Evolutionary conservation across 1,139 yeast species (phyloP).

Genomic region (Geotrichum fermentans): DNA sequence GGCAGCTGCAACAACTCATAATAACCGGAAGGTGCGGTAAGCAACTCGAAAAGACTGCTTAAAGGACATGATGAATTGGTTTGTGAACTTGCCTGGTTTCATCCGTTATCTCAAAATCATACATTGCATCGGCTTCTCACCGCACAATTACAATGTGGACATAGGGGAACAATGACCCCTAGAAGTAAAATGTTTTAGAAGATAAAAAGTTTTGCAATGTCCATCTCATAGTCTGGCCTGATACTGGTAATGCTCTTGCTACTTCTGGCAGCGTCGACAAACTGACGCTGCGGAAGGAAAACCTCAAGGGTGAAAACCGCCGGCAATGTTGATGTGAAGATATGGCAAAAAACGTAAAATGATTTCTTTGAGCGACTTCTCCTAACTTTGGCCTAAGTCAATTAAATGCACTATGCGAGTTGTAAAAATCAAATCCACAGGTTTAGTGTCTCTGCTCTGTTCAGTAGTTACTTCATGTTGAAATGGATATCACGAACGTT

Average conservation of each 20-base stretch:
- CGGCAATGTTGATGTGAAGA: conserved; percentile 81
- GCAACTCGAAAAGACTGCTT: conserved; percentile 59
- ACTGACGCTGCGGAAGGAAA: conserved; percentile 95
- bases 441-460: too few species aligned
- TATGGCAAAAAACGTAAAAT: not conserved
- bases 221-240: conserved; percentile 98
- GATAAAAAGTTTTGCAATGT: conserved; percentile 90
- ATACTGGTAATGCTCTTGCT: conserved; percentile 92
- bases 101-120: conserved; percentile 75
- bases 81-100: conserved; percentile 97
- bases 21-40: conserved; percentile 73
- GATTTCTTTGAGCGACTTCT: too few species aligned
- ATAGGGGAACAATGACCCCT: conserved; percentile 60
- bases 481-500: too few species aligned
- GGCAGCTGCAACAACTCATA: conserved; percentile 95
- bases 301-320: conserved; percentile 81
- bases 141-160: conserved; percentile 95
- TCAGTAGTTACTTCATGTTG: too few species aligned
- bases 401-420: too few species aligned
- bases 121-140: conserved; percentile 97
- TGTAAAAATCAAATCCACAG: too few species aligned
- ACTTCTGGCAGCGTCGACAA: conserved; percentile 95
- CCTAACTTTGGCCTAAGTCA: too few species aligned
- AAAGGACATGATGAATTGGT: conserved; percentile 98
- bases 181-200: conserved; percentile 71